Base-by-base conservation (phyloP, 176 grass and related monocot genomes). In the Rhynchospora pubera region DNA sequence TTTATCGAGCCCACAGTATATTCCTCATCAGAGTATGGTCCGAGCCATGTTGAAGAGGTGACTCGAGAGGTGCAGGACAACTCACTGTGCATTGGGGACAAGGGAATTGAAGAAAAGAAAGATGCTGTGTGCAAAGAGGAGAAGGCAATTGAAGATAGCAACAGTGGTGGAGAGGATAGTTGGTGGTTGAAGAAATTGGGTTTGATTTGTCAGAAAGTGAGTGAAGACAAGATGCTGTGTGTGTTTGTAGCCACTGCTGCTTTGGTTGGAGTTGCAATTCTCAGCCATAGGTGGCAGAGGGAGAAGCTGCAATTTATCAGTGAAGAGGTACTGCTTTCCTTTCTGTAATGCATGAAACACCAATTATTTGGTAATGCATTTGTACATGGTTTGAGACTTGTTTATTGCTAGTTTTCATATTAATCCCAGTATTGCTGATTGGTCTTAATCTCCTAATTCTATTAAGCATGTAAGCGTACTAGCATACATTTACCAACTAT, bases 161-260 rank as follows among this genome's bases (percentile, higher is more conserved):
- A 45, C 18, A 8, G 15, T 9, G 32, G 57, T 44, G 77, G 16
- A 39, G 56, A 45, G 28, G 18, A 45, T 18, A 70, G 55, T 5
- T 93, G 88, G 80, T 97, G 86, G 90, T 90, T 68, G 71, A 92
- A 86, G 22, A 87, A 88, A 13, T n/a, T 88, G 62, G 75, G 87
- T 46, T 87, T 83, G 13, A 14, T 97, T 3, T 97, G 86, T 83
- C 88, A 77, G 65, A 92, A 84, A n/a, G 90, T 84, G 5, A 94
- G 82, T 32, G 88, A 94, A 55, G 79, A 87, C 13, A 88, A 92
- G 57, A 92, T 79, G 50, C 85, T 97, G 73, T 93, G 91, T 82
- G 47, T 97, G 2, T 44, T 91, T 44, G 88, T 84, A 4, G 88
- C 88, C 9, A 83, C 88, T 12, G 83, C 91, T 26, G 88, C 94